Evolutionary conservation across 2,329 filamentous ascomycete species (phyloP).

Genomic region (Truncatella angustata): DNA sequence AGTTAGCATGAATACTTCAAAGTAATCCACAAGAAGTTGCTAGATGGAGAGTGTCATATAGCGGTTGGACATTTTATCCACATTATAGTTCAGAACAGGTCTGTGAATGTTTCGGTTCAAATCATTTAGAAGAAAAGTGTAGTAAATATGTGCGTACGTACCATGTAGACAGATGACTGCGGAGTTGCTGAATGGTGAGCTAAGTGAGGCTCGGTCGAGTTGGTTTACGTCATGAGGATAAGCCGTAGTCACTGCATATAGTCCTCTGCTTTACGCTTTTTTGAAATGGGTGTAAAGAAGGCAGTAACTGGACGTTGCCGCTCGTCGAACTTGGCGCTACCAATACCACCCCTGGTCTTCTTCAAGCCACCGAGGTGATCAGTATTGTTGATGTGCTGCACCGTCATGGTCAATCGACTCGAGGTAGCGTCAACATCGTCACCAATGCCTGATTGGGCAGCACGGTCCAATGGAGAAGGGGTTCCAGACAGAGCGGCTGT

Average conservation of each 20-base stretch:
- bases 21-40: not conserved
- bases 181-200: not conserved
- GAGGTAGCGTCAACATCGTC: not conserved
- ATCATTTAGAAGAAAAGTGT: slow-evolving; percentile 56
- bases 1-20: not conserved
- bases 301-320: slow-evolving; percentile 73
- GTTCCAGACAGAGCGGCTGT: too few species aligned
- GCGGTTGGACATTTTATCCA: slow-evolving; percentile 80
- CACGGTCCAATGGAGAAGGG: too few species aligned
- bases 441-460: not conserved
- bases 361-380: slow-evolving; percentile 72
- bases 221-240: too few species aligned
- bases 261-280: slow-evolving; percentile 46
- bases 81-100: slow-evolving; percentile 77
- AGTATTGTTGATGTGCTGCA: slow-evolving; percentile 61
- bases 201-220: too few species aligned
- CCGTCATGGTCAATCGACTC: slow-evolving; percentile 38
- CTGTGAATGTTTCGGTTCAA: slow-evolving; percentile 71
- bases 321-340: slow-evolving; percentile 72
- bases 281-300: slow-evolving; percentile 60
- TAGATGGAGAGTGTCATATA: slow-evolving; percentile 74
- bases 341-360: slow-evolving; percentile 79
- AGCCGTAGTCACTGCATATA: slow-evolving; percentile 13
- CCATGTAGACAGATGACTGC: not conserved
- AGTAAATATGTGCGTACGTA: not conserved